These are phyloP conservation scores for Aspergillus clavatus DNA, from an alignment of 2,329 filamentous ascomycete genomes.

Conservation along the genomic window DNA sequence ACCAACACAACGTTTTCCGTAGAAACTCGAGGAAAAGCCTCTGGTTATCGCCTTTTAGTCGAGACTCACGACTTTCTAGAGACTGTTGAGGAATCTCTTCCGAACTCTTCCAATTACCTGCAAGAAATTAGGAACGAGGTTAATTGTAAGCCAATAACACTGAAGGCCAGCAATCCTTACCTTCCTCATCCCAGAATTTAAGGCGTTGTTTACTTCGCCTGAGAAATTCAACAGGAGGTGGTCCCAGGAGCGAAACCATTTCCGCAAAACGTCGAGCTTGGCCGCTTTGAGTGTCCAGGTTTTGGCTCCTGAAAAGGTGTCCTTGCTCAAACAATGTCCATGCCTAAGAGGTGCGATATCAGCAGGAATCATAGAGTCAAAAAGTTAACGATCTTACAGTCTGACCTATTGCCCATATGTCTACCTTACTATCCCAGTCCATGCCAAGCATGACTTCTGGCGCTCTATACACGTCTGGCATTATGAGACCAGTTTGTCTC, in stretches of 20 bases:
- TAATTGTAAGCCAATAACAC: neutral
- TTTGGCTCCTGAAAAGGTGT: conserved; percentile 36
- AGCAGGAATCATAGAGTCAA: conserved; percentile 5
- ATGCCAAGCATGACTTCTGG: conserved; percentile 41
- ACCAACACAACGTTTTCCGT: conserved; percentile 28
- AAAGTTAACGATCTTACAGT: conserved; percentile 36
- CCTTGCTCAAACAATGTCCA: conserved; percentile 45
- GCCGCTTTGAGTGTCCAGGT: conserved; percentile 30
- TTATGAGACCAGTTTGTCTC: conserved; percentile 24
- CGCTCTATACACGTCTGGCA: conserved; percentile 18
- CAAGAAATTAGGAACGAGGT: conserved; percentile 7
- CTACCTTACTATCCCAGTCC: conserved; percentile 41
- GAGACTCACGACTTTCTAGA: conserved; percentile 22
- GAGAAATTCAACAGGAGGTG: conserved; percentile 33
- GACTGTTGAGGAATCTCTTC: conserved; percentile 20
- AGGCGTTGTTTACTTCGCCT: conserved; percentile 19
- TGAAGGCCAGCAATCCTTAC: conserved; percentile 14
- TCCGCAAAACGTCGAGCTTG: conserved; percentile 41
- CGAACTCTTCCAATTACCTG: conserved; percentile 24
- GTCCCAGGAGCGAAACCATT: conserved; percentile 40
- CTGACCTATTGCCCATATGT: conserved; percentile 46
- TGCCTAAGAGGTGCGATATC: conserved; percentile 6
- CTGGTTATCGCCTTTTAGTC: conserved; percentile 19
- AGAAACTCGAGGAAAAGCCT: conserved; percentile 22
- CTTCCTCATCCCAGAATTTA: conserved; percentile 34